Percentiles rank a stretch among this genome's conserved stretches.
phyloP scores from a whole-genome alignment of 805 yeast species.

The Teunomyces barrocoloradensis region DNA sequence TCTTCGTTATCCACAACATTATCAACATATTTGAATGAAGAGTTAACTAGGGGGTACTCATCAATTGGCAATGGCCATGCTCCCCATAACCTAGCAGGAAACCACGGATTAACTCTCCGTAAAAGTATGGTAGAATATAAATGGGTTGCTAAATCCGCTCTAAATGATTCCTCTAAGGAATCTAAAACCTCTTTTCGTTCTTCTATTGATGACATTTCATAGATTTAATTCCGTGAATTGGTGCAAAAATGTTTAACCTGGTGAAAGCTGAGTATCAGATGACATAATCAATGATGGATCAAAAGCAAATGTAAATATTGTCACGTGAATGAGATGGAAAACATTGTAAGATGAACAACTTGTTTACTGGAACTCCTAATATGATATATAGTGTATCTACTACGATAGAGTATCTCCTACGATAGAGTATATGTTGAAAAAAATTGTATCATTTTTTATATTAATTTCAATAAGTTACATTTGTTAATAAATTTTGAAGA shows the following conservation, averaged over 20 bases:
- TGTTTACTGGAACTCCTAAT: no score
- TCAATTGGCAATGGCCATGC: constrained; percentile 55
- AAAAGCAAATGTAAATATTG: no score
- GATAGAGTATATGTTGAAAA: no score
- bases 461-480: no score
- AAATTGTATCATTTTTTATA: no score
- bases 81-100: constrained; percentile 46
- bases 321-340: no score
- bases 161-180: constrained; percentile 46
- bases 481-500: no score
- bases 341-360: no score
- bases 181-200: constrained; percentile 25
- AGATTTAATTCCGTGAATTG: neutral
- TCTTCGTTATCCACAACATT: constrained; percentile 5
- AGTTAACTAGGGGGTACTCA: constrained; percentile 37
- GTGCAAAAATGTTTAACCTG: neutral
- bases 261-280: neutral
- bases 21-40: constrained; percentile 22
- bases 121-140: constrained; percentile 56
- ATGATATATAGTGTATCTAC: no score
- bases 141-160: constrained; percentile 61
- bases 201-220: constrained; percentile 4
- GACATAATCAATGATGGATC: no score
- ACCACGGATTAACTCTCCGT: constrained; percentile 32
- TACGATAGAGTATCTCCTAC: no score